These are phyloP conservation scores for Penicillium olsonii DNA, from an alignment of 2,329 filamentous ascomycete species.

Conservation along the genomic window DNA sequence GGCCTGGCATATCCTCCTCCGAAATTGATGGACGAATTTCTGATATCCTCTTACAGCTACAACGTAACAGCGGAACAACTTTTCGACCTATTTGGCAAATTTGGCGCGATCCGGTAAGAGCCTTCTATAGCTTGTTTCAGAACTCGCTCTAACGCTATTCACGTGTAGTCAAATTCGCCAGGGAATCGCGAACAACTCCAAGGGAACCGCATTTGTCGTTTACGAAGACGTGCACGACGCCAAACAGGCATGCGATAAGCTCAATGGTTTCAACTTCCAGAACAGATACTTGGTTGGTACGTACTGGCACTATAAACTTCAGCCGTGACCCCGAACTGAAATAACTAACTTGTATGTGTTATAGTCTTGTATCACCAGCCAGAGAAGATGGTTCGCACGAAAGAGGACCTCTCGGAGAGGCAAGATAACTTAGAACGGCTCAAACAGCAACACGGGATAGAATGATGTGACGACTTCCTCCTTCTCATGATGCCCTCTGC, in stretches of 20 bases:
- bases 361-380: constrained; percentile 73
- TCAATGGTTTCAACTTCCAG: constrained; percentile 99
- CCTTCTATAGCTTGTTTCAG: constrained; percentile 11
- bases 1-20: constrained; percentile 1
- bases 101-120: constrained; percentile 85
- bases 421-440: constrained; percentile 97
- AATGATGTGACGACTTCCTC: constrained; percentile 63
- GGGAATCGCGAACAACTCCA: constrained; percentile 95
- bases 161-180: constrained; percentile 86
- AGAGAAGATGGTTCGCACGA: constrained; percentile 79
- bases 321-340: background rate
- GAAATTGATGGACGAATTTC: background rate
- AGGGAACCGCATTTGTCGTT: constrained; percentile 97
- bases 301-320: constrained; percentile 41
- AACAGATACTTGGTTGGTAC: constrained; percentile 96
- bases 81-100: constrained; percentile 98
- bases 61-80: constrained; percentile 98
- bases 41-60: constrained; percentile 64
- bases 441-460: constrained; percentile 97
- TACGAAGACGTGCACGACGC: constrained; percentile 99
- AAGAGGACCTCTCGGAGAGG: constrained; percentile 90
- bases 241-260: constrained; percentile 97
- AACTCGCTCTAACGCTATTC: constrained; percentile 13
- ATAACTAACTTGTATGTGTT: background rate
- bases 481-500: constrained; percentile 36